These are phyloP conservation scores for Cercospora janseana DNA, from an alignment of 2,329 filamentous ascomycete species.

Conservation along the genomic window DNA sequence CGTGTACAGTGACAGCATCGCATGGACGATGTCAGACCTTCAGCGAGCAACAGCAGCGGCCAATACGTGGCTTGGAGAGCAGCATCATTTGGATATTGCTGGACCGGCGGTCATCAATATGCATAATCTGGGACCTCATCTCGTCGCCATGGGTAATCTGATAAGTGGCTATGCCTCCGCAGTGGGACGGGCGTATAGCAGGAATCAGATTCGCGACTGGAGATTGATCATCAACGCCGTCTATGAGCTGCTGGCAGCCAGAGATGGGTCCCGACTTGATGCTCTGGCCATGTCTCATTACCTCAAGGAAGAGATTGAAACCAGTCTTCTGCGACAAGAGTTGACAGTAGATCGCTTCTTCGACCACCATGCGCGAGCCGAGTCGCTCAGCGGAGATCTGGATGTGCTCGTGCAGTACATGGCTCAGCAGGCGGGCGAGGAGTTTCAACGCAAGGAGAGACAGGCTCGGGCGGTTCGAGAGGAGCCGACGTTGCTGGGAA, in stretches of 20 bases:
- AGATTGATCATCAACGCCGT: constrained; percentile 12
- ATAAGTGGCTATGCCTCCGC: constrained; percentile 14
- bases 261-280: constrained; percentile 10
- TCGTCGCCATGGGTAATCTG: constrained; percentile 21
- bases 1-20: constrained; percentile 15
- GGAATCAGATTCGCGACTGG: constrained; percentile 12
- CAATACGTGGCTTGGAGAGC: constrained; percentile 17
- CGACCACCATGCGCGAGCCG: constrained; percentile 1
- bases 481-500: background rate
- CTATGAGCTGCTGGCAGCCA: constrained; percentile 13
- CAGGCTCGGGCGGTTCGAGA: background rate
- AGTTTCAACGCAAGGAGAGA: constrained; percentile 7
- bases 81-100: constrained; percentile 9
- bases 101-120: constrained; percentile 15
- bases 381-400: constrained; percentile 12
- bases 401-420: constrained; percentile 18
- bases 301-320: constrained; percentile 10
- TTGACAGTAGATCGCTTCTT: constrained; percentile 8
- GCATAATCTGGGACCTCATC: constrained; percentile 10
- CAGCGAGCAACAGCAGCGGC: constrained; percentile 16
- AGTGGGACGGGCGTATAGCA: constrained; percentile 7
- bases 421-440: constrained; percentile 10
- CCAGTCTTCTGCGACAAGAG: constrained; percentile 5
- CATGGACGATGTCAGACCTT: constrained; percentile 8
- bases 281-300: constrained; percentile 9